Conservation (phyloP, 2,329 filamentous ascomycete genomes). For the Fusarium subglutinans region DNA sequence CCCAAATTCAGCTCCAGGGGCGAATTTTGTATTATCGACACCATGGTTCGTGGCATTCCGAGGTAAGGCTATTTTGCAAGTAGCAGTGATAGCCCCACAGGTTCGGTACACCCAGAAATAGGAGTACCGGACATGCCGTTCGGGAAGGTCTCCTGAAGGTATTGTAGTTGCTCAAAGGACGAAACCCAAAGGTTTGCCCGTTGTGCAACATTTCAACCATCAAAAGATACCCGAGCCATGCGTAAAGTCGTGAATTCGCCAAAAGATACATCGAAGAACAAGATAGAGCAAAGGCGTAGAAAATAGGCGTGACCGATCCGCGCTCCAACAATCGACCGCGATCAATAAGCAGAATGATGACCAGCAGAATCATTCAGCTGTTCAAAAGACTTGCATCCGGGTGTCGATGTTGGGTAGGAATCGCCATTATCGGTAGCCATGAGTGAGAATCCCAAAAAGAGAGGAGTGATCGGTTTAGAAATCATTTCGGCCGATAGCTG, state of each 20-base stretch:
- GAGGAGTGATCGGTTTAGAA: constrained; percentile 29
- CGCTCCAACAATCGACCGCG: constrained; percentile 41
- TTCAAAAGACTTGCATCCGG: constrained; percentile 36
- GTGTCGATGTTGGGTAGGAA: constrained; percentile 42
- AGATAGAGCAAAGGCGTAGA: constrained; percentile 53
- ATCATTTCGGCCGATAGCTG: constrained; percentile 50
- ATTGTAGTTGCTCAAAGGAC: constrained; percentile 12
- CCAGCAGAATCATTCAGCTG: constrained; percentile 30
- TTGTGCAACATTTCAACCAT: constrained; percentile 26
- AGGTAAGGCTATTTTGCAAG: constrained; percentile 14
- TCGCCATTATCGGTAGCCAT: constrained; percentile 41
- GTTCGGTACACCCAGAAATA: constrained; percentile 38
- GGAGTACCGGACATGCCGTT: constrained; percentile 54
- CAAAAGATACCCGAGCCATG: constrained; percentile 52
- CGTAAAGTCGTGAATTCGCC: constrained; percentile 47
- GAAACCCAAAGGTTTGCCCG: constrained; percentile 9
- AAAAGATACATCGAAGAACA: constrained; percentile 53
- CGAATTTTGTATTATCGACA: constrained; percentile 22
- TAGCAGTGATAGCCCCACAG: constrained; percentile 36
- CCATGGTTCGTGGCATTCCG: constrained; percentile 19
- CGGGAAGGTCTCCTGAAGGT: constrained; percentile 42
- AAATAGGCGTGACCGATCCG: constrained; percentile 42
- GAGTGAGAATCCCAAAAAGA: constrained; percentile 25
- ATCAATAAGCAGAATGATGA: constrained; percentile 38
- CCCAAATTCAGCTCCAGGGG: constrained; percentile 24